Percentiles rank a stretch among this genome's conserved stretches.
Conservation (phyloP, 495 filamentous ascomycete species). For the Neurospora discreta region DNA sequence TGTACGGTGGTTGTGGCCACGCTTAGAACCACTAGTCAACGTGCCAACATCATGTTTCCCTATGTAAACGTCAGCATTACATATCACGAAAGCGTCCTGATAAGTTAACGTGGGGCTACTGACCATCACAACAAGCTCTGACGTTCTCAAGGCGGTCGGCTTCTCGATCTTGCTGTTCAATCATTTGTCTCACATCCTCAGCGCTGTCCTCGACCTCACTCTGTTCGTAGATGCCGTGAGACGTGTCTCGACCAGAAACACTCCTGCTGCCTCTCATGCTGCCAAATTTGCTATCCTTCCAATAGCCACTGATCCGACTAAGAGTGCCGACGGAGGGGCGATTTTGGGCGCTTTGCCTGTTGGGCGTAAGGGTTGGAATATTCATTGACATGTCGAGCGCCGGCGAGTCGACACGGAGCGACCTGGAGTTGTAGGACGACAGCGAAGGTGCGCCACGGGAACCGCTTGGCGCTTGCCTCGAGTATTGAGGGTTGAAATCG, state of each 20-base stretch:
- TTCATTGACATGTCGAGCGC: slow-evolving; percentile 28
- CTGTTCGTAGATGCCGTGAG: slow-evolving; percentile 53
- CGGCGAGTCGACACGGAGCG: slow-evolving; percentile 49
- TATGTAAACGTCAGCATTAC: slow-evolving; percentile 24
- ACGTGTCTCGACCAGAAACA: slow-evolving; percentile 19
- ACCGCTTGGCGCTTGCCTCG: slow-evolving; percentile 34
- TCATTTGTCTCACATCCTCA: slow-evolving; percentile 66
- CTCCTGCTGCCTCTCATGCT: slow-evolving; percentile 35
- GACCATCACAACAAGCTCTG: slow-evolving; percentile 93
- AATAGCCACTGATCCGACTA: slow-evolving; percentile 34
- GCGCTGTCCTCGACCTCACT: slow-evolving; percentile 63
- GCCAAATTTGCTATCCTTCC: slow-evolving; percentile 34
- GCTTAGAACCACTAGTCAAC: slow-evolving; percentile 32
- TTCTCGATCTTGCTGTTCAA: slow-evolving; percentile 63
- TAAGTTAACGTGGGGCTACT: slow-evolving; percentile 20
- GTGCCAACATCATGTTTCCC: slow-evolving; percentile 67
- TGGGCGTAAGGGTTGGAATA: slow-evolving; percentile 37
- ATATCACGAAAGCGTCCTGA: background rate
- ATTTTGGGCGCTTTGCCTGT: slow-evolving; percentile 22
- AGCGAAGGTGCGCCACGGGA: slow-evolving; percentile 52
- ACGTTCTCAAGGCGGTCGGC: slow-evolving; percentile 83
- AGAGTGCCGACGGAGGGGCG: slow-evolving; percentile 26
- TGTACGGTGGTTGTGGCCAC: slow-evolving; percentile 20
- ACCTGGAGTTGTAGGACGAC: slow-evolving; percentile 72
- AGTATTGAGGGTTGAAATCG: slow-evolving; percentile 73